A percentile compares a stretch with the other conserved stretches of the same genome.
Conservation (phyloP, 306 rosid species). For the Pueraria montana region DNA sequence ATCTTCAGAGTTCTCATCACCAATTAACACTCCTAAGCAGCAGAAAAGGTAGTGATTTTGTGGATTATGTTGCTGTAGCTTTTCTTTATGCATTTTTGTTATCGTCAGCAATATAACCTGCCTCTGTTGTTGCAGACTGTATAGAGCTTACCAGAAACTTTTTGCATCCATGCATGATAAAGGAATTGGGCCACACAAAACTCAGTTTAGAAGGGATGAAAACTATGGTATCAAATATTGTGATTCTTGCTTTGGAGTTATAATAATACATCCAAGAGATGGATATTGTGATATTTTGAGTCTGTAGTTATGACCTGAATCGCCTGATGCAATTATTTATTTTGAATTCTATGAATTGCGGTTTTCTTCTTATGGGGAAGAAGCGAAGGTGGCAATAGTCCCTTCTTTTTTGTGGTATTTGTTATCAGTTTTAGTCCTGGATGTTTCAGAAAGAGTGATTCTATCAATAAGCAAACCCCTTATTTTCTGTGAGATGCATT, state of each 20-base stretch:
- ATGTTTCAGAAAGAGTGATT: slow-evolving; percentile 14
- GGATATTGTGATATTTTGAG: slow-evolving; percentile 9
- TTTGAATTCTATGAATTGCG: slow-evolving; percentile 29
- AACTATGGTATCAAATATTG: slow-evolving; percentile 70
- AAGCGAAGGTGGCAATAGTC: background rate
- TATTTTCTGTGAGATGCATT: slow-evolving; percentile 40
- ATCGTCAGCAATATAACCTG: slow-evolving; percentile 42
- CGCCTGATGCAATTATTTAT: slow-evolving; percentile 15
- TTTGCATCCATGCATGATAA: slow-evolving; percentile 88
- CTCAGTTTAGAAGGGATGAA: slow-evolving; percentile 95
- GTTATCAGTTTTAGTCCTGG: background rate
- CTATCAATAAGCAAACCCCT: background rate
- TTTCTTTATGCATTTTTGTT: background rate
- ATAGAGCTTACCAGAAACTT: slow-evolving; percentile 88
- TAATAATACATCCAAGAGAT: slow-evolving; percentile 32
- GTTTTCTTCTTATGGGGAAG: slow-evolving; percentile 33
- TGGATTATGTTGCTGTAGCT: slow-evolving; percentile 15
- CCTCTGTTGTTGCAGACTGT: slow-evolving; percentile 67
- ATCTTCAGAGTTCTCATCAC: slow-evolving; percentile 87
- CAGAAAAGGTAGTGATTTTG: slow-evolving; percentile 75
- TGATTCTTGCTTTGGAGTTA: slow-evolving; percentile 16
- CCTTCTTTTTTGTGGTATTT: slow-evolving; percentile 1
- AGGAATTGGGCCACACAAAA: slow-evolving; percentile 93
- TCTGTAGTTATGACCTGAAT: slow-evolving; percentile 9
- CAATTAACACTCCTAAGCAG: slow-evolving; percentile 73